Percentiles rank a stretch among this genome's conserved stretches.
phyloP scores from a whole-genome alignment of 164 flowering plant genomes.

The Piper longum region DNA sequence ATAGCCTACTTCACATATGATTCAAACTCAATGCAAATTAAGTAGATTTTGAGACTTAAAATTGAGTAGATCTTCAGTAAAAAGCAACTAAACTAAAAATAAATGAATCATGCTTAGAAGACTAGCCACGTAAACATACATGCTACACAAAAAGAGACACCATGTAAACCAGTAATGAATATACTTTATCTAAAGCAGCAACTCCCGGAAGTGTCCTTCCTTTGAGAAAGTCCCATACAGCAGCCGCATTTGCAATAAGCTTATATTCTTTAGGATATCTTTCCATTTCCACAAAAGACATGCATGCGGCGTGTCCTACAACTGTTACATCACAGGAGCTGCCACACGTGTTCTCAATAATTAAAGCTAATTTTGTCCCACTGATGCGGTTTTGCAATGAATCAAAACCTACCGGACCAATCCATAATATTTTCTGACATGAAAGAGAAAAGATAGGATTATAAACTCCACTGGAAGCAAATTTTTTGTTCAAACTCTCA shows the following conservation, averaged over 20 bases:
- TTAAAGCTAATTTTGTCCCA: constrained; percentile 37
- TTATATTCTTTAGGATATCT: constrained; percentile 14
- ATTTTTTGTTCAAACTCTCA: no score
- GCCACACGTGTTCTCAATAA: constrained; percentile 30
- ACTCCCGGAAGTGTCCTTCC: constrained; percentile 67
- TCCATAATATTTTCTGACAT: constrained; percentile 59
- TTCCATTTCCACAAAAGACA: constrained; percentile 19
- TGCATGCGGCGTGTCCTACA: constrained; percentile 50
- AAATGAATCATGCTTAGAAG: no score
- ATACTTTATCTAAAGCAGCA: constrained; percentile 70
- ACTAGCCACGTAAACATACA: no score
- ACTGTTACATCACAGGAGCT: constrained; percentile 38
- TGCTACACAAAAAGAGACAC: no score
- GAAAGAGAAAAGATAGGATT: neutral
- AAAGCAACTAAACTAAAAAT: no score
- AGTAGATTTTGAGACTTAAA: no score
- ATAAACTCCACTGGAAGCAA: no score
- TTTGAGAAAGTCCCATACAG: constrained; percentile 67
- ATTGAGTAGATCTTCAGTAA: no score
- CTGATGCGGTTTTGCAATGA: constrained; percentile 10
- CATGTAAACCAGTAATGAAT: constrained; percentile 1
- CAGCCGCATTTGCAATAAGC: constrained; percentile 46
- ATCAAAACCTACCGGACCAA: constrained; percentile 54
- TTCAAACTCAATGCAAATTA: no score
- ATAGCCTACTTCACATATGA: no score